phyloP scores from a whole-genome alignment of 768 basidiomycete genomes.

The Leccinellum luteum region DNA sequence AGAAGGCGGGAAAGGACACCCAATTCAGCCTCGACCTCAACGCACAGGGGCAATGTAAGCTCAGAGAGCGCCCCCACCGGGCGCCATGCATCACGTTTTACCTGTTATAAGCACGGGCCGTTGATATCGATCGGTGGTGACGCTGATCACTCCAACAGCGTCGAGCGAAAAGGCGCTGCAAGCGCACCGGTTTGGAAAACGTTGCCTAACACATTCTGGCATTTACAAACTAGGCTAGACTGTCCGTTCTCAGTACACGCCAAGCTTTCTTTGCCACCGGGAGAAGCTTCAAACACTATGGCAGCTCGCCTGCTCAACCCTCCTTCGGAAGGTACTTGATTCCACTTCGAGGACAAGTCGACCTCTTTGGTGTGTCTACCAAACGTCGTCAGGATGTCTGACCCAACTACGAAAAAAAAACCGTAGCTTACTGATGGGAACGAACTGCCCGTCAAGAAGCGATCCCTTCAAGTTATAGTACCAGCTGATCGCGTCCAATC shows the following conservation, averaged over 20 bases:
- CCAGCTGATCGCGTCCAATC: constrained; percentile 49
- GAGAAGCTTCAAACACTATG: background rate
- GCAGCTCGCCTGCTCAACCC: constrained; percentile 28
- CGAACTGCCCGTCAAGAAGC: constrained; percentile 58
- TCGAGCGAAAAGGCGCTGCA: too few relatives aligned
- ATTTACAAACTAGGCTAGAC: background rate
- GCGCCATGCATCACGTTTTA: too few relatives aligned
- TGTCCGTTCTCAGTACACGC: background rate
- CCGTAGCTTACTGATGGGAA: constrained; percentile 50
- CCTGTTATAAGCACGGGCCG: too few relatives aligned
- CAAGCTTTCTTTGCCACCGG: background rate
- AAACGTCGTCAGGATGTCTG: background rate
- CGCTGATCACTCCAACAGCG: too few relatives aligned
- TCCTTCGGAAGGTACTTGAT: constrained; percentile 55
- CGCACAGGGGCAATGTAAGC: too few relatives aligned
- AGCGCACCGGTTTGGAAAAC: too few relatives aligned
- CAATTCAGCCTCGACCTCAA: too few relatives aligned
- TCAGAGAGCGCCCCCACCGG: too few relatives aligned
- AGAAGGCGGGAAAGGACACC: too few relatives aligned
- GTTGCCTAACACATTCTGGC: background rate
- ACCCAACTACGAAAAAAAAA: background rate
- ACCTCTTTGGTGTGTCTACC: constrained; percentile 50
- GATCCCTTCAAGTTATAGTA: constrained; percentile 67
- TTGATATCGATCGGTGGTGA: too few relatives aligned
- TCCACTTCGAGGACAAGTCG: constrained; percentile 54